These are phyloP conservation scores for Calocera cornea DNA, from an alignment of 768 basidiomycete species.

Conservation along the genomic window DNA sequence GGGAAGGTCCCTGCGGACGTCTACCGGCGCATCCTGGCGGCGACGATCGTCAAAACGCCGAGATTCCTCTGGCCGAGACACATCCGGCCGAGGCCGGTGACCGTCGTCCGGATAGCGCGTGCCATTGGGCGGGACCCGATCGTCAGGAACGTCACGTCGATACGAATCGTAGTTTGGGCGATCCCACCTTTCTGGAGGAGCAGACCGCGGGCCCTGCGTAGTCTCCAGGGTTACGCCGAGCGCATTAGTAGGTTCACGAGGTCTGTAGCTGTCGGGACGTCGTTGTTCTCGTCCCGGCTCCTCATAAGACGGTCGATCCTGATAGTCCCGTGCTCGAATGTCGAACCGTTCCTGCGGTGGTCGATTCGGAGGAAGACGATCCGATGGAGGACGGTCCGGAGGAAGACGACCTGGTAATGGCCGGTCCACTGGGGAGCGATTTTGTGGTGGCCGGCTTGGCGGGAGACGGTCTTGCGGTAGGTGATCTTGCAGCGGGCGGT, in stretches of 20 bases:
- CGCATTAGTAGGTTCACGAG: background rate
- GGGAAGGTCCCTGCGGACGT: background rate
- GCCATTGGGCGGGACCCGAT: background rate
- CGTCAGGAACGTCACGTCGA: background rate
- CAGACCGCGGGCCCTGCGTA: background rate
- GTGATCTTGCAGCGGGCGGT: no score
- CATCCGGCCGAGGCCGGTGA: background rate
- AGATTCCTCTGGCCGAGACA: background rate
- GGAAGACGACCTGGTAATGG: no score
- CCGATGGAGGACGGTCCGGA: no score
- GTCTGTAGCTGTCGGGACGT: no score
- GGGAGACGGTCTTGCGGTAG: no score
- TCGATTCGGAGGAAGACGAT: no score
- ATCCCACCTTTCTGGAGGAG: background rate
- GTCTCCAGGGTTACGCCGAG: background rate
- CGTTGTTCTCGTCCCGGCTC: no score
- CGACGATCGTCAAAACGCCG: background rate
- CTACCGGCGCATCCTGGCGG: background rate
- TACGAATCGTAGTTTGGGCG: background rate
- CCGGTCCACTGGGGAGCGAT: no score
- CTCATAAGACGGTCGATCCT: no score
- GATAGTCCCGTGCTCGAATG: no score
- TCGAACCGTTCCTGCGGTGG: no score
- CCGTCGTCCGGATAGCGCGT: background rate
- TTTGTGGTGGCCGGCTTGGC: no score